Conservation (phyloP, 176 grass and related monocot species). For the Otatea glauca region DNA sequence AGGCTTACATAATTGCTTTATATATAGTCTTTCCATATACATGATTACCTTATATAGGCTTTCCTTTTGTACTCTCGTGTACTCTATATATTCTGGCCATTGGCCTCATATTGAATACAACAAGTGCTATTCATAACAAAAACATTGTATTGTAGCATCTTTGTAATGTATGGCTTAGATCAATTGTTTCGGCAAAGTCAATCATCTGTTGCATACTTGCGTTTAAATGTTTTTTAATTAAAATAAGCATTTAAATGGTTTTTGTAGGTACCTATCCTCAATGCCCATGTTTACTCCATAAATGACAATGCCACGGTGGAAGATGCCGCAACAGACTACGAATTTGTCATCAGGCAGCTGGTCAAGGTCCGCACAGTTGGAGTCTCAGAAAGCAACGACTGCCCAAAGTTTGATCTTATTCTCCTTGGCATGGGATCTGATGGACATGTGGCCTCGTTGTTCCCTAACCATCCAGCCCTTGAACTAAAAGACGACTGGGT, state of each 20-base stretch:
- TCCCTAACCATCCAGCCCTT: slow-evolving; percentile 65
- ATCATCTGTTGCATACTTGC: neutral
- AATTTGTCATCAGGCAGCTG: slow-evolving; percentile 87
- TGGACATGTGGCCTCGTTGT: slow-evolving; percentile 84
- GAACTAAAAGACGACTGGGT: slow-evolving; percentile 75
- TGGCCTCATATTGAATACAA: too few relatives aligned
- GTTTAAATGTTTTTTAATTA: neutral
- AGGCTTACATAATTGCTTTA: too few relatives aligned
- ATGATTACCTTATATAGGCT: too few relatives aligned
- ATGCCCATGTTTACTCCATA: slow-evolving; percentile 80
- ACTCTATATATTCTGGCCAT: too few relatives aligned
- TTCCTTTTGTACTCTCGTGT: too few relatives aligned
- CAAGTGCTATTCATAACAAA: too few relatives aligned
- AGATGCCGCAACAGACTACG: slow-evolving; percentile 71
- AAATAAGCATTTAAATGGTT: neutral
- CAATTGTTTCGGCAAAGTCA: neutral
- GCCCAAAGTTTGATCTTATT: slow-evolving; percentile 84
- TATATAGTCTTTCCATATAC: too few relatives aligned
- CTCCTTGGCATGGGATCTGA: slow-evolving; percentile 72
- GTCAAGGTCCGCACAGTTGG: slow-evolving; percentile 73
- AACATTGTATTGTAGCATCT: neutral
- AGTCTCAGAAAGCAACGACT: slow-evolving; percentile 74
- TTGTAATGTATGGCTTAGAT: slow-evolving; percentile 7
- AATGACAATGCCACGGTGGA: slow-evolving; percentile 77
- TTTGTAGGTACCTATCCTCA: slow-evolving; percentile 67